Base-by-base conservation (phyloP, 495 filamentous ascomycete species). In the Aspergillus bridgeri region DNA sequence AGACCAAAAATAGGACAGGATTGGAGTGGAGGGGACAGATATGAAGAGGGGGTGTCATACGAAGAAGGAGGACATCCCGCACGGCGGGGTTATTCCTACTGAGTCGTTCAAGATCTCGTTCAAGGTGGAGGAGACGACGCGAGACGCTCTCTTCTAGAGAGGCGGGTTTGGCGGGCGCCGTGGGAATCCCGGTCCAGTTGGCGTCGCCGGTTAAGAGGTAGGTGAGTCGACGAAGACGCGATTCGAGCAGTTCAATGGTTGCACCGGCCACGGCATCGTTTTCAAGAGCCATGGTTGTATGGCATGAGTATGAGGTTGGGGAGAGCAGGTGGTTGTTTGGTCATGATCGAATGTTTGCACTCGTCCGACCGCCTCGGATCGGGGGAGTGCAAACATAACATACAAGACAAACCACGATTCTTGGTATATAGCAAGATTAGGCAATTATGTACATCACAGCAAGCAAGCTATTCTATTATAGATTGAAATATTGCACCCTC, bases 221-320 rank as follows among this genome's bases (percentile, higher is more conserved):
- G 59, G 90, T 85, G 48, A 95, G 75, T 23, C 88, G 81, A 48
- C 79, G 77, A 29, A 96, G 79, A 42, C 92, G 88, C n/a, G 76
- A 75, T 62, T 92, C 87, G 5, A 96, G 86, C 50, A 90, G 79
- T 33, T 87, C 84, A 48, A 95, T 83, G 1, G 92, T 93, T 9
- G 75, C 73, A 5, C 73, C 68, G 2, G 75, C 74, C 45, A 77
- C 61, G 7, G 68, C 62, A 18, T 75, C 70, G 50, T 69, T 70
- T 70, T 76, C 69, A 38, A 69, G 53, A 25, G 73, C 44, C 74
- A 77, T 76, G 44, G 48, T 56, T 54, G 13, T 29, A 13, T 47
- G 17, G 29, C 18, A 50, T 43, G 46, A 45, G 46, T 48, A n/a
- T n/a, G n/a, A n/a, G n/a, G n/a, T n/a, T n/a, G n/a, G n/a, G n/a